These are phyloP conservation scores for Coelastrella sp. DNA, from an alignment of 139 green algal genomes.

Conservation along the genomic window DNA sequence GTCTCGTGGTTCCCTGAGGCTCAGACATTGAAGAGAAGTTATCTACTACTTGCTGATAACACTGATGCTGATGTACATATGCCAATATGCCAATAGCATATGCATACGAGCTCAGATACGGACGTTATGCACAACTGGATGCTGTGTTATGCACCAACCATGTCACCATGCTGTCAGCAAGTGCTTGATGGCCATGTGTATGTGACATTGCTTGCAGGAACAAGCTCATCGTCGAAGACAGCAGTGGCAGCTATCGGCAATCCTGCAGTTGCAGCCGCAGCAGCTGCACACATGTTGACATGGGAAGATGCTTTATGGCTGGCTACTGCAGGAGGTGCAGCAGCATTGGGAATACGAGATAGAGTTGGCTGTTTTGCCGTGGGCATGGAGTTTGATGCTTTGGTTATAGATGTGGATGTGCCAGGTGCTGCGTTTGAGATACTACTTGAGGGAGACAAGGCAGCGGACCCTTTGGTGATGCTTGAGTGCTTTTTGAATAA, in stretches of 20 bases:
- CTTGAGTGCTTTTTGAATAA: conserved; percentile 78
- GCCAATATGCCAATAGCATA: too few species aligned
- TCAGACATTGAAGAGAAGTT: too few species aligned
- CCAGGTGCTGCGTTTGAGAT: conserved; percentile 63
- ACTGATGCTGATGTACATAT: too few species aligned
- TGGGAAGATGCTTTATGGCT: conserved; percentile 74
- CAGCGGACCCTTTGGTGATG: conserved; percentile 28
- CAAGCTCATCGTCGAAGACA: background rate
- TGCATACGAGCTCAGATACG: too few species aligned
- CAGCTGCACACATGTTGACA: conserved; percentile 10
- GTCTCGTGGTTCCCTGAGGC: too few species aligned
- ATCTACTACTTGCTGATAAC: too few species aligned
- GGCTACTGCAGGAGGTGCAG: conserved; percentile 72
- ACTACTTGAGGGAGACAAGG: conserved; percentile 57
- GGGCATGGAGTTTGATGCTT: conserved; percentile 77
- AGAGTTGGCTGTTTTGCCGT: conserved; percentile 65
- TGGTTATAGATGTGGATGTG: conserved; percentile 66
- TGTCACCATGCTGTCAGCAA: too few species aligned
- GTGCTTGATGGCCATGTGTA: background rate
- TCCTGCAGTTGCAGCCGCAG: conserved; percentile 24
- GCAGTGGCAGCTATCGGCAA: conserved; percentile 18
- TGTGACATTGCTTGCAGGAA: background rate
- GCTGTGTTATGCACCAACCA: too few species aligned
- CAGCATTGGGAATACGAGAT: conserved; percentile 64
- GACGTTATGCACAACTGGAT: too few species aligned